Evolutionary conservation across 2,329 filamentous ascomycete genomes (phyloP), one percentile per base, ranked within the genome.

Genomic region (Hysterium pulicare): DNA sequence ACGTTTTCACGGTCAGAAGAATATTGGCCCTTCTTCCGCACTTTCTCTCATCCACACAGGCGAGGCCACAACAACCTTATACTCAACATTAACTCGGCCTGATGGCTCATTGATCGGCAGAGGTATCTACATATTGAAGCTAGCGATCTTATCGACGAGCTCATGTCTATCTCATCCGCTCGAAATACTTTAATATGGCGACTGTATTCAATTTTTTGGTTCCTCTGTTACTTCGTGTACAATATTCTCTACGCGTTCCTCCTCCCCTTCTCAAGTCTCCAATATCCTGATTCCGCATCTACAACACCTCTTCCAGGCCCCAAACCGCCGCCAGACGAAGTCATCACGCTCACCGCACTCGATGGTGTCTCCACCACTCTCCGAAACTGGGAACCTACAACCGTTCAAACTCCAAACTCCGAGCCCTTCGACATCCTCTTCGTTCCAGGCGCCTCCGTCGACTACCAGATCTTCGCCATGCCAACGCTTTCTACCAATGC

Each of bases 401-500:
- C 19, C 24, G 4, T 23, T 20, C 4, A 19, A n/a, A n/a, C 6
- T 13, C 22, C 30, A 1, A 10, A 26, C 28, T 24, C 33, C 24
- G n/a, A 13, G 35, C 67, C 15, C 59, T 69, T 7, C 71, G 71
- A 54, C 46, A 63, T 84, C 5, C 73, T 84, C 46, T 74, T 84
- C 70, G 71, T 84, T 33, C 79, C 81, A 0, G 82, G 81, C 16
- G 79, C 80, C 0, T 71, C 77, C 1, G 81, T 84, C 1, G 78
- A 83, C 57, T 77, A 84, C 50, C 75, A 80, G 48, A 81, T 84
- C 40, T 84, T 72, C 48, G 74, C 81, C 0, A 68, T 82, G 21
- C 80, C 81, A 2, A 84, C 81, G 2, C 81, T 84, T 41, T 71
- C 73, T n/a, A 75, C 74, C 48, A 83, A 84, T 57, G 72, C 79